Percentiles rank a stretch among this genome's conserved stretches.
Evolutionary conservation across 2,329 filamentous ascomycete genomes (phyloP).

Genomic region (Apiospora rasikravindrae): DNA sequence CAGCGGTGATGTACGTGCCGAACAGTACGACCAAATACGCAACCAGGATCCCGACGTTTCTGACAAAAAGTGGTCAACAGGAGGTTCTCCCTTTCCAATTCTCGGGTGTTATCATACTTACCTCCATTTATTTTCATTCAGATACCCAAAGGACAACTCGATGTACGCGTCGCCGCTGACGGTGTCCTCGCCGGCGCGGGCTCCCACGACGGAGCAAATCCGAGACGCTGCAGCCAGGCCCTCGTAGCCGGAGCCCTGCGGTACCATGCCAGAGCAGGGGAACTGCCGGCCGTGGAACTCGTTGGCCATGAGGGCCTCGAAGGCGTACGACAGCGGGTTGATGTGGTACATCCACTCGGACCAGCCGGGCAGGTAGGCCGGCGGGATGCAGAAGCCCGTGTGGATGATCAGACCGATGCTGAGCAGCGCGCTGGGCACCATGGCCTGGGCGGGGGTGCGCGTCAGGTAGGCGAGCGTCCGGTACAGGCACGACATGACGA

Average conservation of each 20-base stretch:
- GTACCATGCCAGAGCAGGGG: slow-evolving; percentile 53
- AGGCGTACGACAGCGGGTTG: slow-evolving; percentile 79
- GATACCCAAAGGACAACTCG: slow-evolving; percentile 60
- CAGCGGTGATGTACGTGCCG: slow-evolving; percentile 64
- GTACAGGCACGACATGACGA: slow-evolving; percentile 88
- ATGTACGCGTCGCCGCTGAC: slow-evolving; percentile 67
- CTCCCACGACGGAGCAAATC: slow-evolving; percentile 65
- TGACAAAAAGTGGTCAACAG: neutral
- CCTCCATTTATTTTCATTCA: slow-evolving; percentile 64
- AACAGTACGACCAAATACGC: slow-evolving; percentile 69
- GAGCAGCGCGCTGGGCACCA: slow-evolving; percentile 64
- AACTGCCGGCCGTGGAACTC: slow-evolving; percentile 76
- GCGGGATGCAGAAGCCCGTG: slow-evolving; percentile 72
- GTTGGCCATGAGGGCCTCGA: slow-evolving; percentile 82
- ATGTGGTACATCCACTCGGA: slow-evolving; percentile 84
- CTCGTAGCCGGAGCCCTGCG: slow-evolving; percentile 44
- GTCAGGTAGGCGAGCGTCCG: slow-evolving; percentile 79
- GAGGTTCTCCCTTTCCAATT: neutral
- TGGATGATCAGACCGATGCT: slow-evolving; percentile 72
- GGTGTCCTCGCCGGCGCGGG: slow-evolving; percentile 53
- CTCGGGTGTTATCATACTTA: neutral
- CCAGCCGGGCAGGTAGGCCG: slow-evolving; percentile 77
- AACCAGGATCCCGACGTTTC: slow-evolving; percentile 73
- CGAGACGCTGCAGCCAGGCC: slow-evolving; percentile 45
- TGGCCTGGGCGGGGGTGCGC: slow-evolving; percentile 69